Evolutionary conservation across 2,329 filamentous ascomycete species (phyloP).

Genomic region (Blastomyces emzantsi): DNA sequence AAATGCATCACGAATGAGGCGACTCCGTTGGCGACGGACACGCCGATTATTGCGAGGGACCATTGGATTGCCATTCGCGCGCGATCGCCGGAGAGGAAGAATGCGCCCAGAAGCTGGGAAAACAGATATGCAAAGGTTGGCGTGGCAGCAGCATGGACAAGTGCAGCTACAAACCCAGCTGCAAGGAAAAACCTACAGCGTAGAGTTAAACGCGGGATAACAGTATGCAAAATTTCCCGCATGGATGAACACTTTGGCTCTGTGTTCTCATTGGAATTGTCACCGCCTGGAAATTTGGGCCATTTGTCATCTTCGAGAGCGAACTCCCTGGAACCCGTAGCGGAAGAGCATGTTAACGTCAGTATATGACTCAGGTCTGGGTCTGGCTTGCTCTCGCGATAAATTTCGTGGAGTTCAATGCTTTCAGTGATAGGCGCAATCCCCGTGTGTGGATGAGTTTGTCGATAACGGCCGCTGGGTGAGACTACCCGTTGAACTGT

Average conservation of each 20-base stretch:
- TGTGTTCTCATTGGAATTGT: background rate
- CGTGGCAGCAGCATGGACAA: slow-evolving; percentile 57
- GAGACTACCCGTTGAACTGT: background rate
- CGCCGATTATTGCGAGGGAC: slow-evolving; percentile 58
- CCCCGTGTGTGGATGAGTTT: background rate
- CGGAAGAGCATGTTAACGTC: background rate
- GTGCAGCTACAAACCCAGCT: slow-evolving; percentile 51
- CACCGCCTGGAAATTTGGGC: background rate
- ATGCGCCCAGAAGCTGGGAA: slow-evolving; percentile 60
- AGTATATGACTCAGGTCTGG: background rate
- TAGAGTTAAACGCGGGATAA: slow-evolving; percentile 57
- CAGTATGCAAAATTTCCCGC: slow-evolving; percentile 52
- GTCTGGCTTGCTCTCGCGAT: background rate
- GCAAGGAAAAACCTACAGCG: slow-evolving; percentile 48
- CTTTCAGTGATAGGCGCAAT: background rate
- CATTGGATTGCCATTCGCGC: slow-evolving; percentile 51
- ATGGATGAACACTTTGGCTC: slow-evolving; percentile 27
- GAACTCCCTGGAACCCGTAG: background rate
- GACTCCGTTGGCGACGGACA: slow-evolving; percentile 58
- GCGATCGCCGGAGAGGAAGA: slow-evolving; percentile 50
- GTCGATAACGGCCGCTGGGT: background rate
- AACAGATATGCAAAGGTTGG: slow-evolving; percentile 71
- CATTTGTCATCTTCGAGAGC: background rate
- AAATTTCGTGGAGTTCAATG: background rate
- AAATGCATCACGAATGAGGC: slow-evolving; percentile 60